A percentile compares a stretch with the other conserved stretches of the same genome.
These are phyloP conservation scores for Oxyria digyna DNA, from an alignment of 148 eudicot species.

Conservation along the genomic window DNA sequence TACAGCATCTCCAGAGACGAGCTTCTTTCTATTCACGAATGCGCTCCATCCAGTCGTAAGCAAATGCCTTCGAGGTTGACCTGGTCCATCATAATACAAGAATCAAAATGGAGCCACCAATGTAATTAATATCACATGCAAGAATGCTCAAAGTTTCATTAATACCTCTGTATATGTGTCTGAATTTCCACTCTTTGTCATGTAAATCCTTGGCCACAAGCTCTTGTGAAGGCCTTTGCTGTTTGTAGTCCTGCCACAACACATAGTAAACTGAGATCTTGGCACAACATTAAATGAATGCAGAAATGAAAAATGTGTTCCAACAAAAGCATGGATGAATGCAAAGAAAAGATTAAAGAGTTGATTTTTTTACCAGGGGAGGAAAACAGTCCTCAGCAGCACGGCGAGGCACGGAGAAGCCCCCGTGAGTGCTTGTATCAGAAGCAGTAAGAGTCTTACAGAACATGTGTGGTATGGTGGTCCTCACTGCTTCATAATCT, in stretches of 20 bases:
- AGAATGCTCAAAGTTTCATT: neutral
- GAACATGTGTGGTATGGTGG: slow-evolving; percentile 88
- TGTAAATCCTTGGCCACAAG: slow-evolving; percentile 91
- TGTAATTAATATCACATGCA: neutral
- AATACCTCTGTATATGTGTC: slow-evolving; percentile 84
- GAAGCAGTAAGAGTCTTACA: slow-evolving; percentile 98
- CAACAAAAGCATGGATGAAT: neutral
- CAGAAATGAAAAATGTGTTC: neutral
- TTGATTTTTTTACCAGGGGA: slow-evolving; percentile 71
- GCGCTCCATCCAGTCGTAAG: slow-evolving; percentile 99
- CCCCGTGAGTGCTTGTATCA: slow-evolving; percentile 98
- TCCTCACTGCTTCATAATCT: slow-evolving; percentile 36
- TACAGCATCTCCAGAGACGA: slow-evolving; percentile 91
- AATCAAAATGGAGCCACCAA: neutral
- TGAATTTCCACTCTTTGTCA: slow-evolving; percentile 81
- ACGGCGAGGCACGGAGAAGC: slow-evolving; percentile 96
- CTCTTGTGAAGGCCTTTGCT: slow-evolving; percentile 96
- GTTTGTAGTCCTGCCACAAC: slow-evolving; percentile 66
- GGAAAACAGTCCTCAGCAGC: slow-evolving; percentile 99
- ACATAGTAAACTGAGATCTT: neutral
- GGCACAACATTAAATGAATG: neutral
- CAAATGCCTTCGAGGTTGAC: slow-evolving; percentile 94
- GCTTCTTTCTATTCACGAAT: slow-evolving; percentile 89
- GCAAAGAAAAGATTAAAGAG: neutral
- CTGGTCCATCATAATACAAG: slow-evolving; percentile 20